Conservation (phyloP, 1,139 yeast species). For the Saccharomyces pastorianus region DNA sequence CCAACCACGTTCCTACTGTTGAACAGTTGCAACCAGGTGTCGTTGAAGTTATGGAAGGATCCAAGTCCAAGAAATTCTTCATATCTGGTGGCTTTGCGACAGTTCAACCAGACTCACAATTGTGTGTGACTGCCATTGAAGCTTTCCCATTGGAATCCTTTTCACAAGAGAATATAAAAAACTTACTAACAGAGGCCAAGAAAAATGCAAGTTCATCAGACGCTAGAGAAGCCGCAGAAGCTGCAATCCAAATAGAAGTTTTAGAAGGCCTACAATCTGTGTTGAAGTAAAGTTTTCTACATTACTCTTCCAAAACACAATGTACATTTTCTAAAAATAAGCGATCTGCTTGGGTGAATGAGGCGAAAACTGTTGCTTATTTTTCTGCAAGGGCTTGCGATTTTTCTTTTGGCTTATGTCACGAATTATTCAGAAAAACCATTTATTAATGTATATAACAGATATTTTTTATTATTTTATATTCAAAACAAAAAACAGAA, state of each 20-base stretch:
- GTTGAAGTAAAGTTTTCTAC: conserved; percentile 51
- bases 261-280: conserved; percentile 87
- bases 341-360: background rate
- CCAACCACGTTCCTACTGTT: conserved; percentile 95
- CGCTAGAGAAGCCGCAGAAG: conserved; percentile 87
- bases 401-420: background rate
- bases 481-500: background rate
- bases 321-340: background rate
- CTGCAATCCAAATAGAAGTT: conserved; percentile 90
- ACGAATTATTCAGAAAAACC: background rate
- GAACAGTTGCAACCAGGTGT: conserved; percentile 97
- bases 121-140: conserved; percentile 90
- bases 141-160: conserved; percentile 90
- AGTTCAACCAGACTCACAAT: conserved; percentile 88
- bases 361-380: background rate
- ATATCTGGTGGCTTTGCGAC: conserved; percentile 97
- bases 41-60: conserved; percentile 81
- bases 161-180: conserved; percentile 70
- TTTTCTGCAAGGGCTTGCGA: background rate
- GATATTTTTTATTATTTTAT: background rate
- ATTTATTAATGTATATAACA: background rate
- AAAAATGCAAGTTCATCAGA: conserved; percentile 81
- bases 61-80: conserved; percentile 64
- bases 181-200: conserved; percentile 87
- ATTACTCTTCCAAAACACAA: too few relatives aligned